These are phyloP conservation scores for Kwoniella dendrophila DNA, from an alignment of 768 basidiomycete genomes.

Conservation along the genomic window DNA sequence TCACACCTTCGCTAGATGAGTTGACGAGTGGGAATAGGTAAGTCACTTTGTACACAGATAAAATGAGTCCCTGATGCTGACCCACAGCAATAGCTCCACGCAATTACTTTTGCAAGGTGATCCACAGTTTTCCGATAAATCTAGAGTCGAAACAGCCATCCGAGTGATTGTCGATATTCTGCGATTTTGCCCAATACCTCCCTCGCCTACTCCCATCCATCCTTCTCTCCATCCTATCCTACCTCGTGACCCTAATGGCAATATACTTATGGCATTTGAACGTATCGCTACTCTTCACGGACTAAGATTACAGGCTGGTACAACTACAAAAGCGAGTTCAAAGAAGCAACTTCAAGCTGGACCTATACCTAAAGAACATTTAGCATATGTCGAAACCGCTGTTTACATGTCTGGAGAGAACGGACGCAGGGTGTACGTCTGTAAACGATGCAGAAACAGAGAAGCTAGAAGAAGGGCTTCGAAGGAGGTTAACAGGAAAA, in stretches of 20 bases:
- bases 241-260: constrained; percentile 28
- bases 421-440: constrained; percentile 48
- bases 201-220: constrained; percentile 21
- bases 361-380: constrained; percentile 32
- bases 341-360: constrained; percentile 48
- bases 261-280: constrained; percentile 33
- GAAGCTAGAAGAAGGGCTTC: constrained; percentile 42
- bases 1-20: constrained; percentile 27
- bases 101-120: constrained; percentile 46
- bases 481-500: constrained; percentile 44
- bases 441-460: constrained; percentile 46
- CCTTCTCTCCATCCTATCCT: constrained; percentile 24
- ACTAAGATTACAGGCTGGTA: constrained; percentile 41
- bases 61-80: not conserved
- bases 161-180: constrained; percentile 47
- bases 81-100: constrained; percentile 21
- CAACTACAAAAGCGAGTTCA: constrained; percentile 46
- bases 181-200: constrained; percentile 30
- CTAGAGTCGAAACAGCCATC: constrained; percentile 50
- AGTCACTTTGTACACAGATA: constrained; percentile 11
- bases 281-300: constrained; percentile 39
- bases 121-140: constrained; percentile 45
- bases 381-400: constrained; percentile 48
- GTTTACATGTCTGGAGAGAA: constrained; percentile 52
- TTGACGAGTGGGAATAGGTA: constrained; percentile 24